These are phyloP conservation scores for Microdochium bolleyi DNA, from an alignment of 2,329 filamentous ascomycete genomes.

Conservation along the genomic window DNA sequence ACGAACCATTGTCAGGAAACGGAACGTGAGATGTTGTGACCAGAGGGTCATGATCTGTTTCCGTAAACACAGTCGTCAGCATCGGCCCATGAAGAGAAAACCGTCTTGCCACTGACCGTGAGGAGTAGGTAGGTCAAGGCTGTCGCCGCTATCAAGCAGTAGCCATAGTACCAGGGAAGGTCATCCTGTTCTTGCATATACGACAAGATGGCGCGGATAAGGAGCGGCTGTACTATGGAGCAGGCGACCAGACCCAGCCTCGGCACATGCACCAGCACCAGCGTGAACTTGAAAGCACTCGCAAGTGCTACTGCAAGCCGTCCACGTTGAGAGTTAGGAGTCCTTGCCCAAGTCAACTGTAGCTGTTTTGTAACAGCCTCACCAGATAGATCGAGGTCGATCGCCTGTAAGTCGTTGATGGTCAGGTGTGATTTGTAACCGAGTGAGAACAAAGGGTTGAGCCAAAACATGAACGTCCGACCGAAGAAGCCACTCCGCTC, in stretches of 20 bases:
- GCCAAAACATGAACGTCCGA: background rate
- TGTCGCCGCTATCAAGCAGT: slow-evolving; percentile 15
- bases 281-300: slow-evolving; percentile 1
- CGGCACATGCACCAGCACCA: slow-evolving; percentile 19
- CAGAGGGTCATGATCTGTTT: background rate
- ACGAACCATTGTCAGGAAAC: background rate
- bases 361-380: background rate
- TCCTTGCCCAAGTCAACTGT: background rate
- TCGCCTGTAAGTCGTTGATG: background rate
- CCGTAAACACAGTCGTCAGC: background rate
- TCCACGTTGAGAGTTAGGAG: background rate
- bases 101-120: background rate
- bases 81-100: too few species aligned
- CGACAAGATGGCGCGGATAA: slow-evolving; percentile 8
- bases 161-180: slow-evolving; percentile 6
- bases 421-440: background rate
- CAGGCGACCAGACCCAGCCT: slow-evolving; percentile 18
- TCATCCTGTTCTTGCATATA: slow-evolving; percentile 10
- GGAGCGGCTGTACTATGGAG: slow-evolving; percentile 19
- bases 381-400: background rate
- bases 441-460: background rate
- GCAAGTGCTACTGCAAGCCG: background rate
- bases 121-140: background rate
- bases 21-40: background rate
- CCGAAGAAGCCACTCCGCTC: background rate